Evolutionary conservation across 306 rosid genomes (phyloP).

Genomic region (Benincasa hispida): DNA sequence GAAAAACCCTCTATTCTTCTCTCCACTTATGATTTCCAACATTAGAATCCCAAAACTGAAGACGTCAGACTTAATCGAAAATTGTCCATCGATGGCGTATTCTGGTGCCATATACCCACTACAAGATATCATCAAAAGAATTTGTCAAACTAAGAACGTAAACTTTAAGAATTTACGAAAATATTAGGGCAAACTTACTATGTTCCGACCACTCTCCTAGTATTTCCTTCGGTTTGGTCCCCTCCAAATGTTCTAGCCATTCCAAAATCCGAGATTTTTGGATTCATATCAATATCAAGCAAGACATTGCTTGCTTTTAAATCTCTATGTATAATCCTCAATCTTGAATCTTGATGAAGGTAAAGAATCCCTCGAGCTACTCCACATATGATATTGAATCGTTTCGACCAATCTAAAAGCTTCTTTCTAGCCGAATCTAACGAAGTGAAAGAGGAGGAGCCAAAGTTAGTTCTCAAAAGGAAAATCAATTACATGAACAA

Average conservation of each 20-base stretch:
- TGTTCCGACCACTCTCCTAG: constrained; percentile 40
- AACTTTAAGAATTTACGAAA: neutral
- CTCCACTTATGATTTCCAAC: constrained; percentile 37
- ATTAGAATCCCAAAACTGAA: constrained; percentile 47
- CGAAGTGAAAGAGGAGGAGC: neutral
- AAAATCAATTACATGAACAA: neutral
- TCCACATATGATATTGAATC: constrained; percentile 39
- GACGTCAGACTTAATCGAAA: constrained; percentile 40
- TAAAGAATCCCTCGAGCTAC: constrained; percentile 38
- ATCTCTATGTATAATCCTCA: constrained; percentile 44
- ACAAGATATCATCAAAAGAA: neutral
- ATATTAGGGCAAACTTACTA: constrained; percentile 32
- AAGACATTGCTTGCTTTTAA: constrained; percentile 42
- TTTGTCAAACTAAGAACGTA: neutral
- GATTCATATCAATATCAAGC: constrained; percentile 34
- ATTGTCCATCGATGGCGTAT: constrained; percentile 33
- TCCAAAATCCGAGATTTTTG: constrained; percentile 62
- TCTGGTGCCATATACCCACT: constrained; percentile 62
- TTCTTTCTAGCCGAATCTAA: constrained; percentile 16
- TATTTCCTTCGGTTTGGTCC: constrained; percentile 24
- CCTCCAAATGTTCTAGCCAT: constrained; percentile 35
- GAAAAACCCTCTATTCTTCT: constrained; percentile 23
- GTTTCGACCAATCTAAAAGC: constrained; percentile 20
- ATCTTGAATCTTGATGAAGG: constrained; percentile 48
- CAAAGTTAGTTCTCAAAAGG: neutral